Evolutionary conservation across 441 rosid genomes (phyloP).

Genomic region (Gossypium lobatum): DNA sequence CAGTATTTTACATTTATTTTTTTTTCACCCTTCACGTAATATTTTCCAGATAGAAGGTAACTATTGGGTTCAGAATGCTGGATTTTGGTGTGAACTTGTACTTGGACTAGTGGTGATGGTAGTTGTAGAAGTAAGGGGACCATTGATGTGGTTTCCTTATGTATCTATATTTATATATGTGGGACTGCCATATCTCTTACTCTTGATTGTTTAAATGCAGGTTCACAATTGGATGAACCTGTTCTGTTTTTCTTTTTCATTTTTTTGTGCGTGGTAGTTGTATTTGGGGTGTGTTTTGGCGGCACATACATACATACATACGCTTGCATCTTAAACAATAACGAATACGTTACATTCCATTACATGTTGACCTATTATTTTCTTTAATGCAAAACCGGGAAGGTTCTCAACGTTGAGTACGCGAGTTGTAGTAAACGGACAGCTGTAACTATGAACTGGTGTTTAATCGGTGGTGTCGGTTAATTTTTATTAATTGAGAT

Average conservation of each 20-base stretch:
- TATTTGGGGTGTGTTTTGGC: background rate
- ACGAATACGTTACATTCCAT: background rate
- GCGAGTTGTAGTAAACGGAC: background rate
- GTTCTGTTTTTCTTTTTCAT: background rate
- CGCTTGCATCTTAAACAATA: background rate
- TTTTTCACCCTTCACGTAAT: constrained; percentile 2
- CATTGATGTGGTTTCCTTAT: constrained; percentile 20
- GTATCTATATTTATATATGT: constrained; percentile 22
- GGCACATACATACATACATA: background rate
- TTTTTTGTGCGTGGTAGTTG: background rate
- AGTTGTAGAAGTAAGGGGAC: constrained; percentile 25
- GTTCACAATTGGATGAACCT: constrained; percentile 12
- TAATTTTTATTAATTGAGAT: background rate
- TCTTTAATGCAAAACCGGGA: no score
- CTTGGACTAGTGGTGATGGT: constrained; percentile 22
- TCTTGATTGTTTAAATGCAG: constrained; percentile 29
- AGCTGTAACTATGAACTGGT: background rate
- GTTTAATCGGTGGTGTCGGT: background rate
- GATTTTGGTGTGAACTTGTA: constrained; percentile 32
- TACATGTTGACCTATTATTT: no score
- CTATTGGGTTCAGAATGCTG: constrained; percentile 30
- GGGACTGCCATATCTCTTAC: constrained; percentile 22
- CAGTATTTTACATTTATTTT: constrained; percentile 2
- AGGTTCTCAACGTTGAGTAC: background rate
- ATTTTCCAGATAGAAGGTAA: constrained; percentile 34